Percentiles rank a stretch among this genome's conserved stretches.
phyloP scores from a whole-genome alignment of 208 protist species.

The Leishmania tarentolae region DNA sequence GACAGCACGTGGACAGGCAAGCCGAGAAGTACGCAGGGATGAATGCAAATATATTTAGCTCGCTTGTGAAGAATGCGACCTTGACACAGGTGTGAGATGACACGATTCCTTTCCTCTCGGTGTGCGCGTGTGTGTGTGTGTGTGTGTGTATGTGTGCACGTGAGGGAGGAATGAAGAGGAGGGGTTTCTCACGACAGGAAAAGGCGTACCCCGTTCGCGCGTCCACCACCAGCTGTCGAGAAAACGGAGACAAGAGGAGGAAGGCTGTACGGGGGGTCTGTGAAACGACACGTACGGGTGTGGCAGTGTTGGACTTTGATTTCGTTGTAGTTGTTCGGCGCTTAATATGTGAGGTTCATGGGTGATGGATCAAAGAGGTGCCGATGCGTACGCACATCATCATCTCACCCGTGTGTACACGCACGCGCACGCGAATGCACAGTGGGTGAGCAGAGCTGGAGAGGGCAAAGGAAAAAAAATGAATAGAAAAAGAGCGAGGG shows the following conservation, averaged over 20 bases:
- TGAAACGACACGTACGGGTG: neutral
- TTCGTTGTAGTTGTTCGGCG: neutral
- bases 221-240: neutral
- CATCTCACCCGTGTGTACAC: neutral
- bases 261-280: neutral
- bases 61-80: neutral
- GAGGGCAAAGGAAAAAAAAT: neutral
- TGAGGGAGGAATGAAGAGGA: neutral
- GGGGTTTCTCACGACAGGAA: neutral
- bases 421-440: neutral
- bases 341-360: neutral
- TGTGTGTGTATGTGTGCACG: neutral
- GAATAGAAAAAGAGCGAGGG: neutral
- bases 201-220: neutral
- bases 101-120: neutral
- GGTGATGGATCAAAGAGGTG: neutral
- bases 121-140: neutral
- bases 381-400: neutral
- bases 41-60: neutral
- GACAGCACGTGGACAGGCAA: neutral
- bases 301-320: neutral
- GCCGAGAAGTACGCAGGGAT: neutral
- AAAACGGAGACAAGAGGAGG: neutral
- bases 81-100: neutral
- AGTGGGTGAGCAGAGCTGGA: neutral